phyloP scores from a whole-genome alignment of 2,329 filamentous ascomycete genomes.

The Aureobasidium sp. region DNA sequence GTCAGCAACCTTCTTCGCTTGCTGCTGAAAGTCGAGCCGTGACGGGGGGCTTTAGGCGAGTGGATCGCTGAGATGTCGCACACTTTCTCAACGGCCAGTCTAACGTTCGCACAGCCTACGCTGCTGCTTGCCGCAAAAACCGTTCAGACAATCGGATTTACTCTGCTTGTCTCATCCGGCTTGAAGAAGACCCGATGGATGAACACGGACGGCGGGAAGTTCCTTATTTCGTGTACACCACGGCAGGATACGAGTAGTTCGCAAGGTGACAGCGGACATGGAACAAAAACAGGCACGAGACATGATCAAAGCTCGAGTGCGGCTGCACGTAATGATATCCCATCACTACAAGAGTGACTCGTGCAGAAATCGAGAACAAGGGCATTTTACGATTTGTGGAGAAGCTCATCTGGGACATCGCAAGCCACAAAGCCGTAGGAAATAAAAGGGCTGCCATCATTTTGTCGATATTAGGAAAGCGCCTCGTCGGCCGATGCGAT shows the following conservation, averaged over 20 bases:
- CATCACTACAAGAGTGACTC: not conserved
- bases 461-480: slow-evolving; percentile 1
- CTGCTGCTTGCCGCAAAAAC: slow-evolving; percentile 3
- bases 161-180: not conserved
- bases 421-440: slow-evolving; percentile 3
- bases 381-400: slow-evolving; percentile 3
- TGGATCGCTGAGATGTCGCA: not conserved
- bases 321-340: slow-evolving; percentile 4
- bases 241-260: not conserved
- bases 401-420: slow-evolving; percentile 6
- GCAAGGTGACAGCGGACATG: not conserved
- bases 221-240: not conserved
- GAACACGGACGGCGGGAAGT: slow-evolving; percentile 5
- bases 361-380: slow-evolving; percentile 2
- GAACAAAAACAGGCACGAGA: slow-evolving; percentile 4
- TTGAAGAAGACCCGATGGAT: not conserved
- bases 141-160: not conserved
- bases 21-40: slow-evolving; percentile 1
- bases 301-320: not conserved
- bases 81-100: slow-evolving; percentile 1
- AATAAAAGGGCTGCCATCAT: slow-evolving; percentile 3
- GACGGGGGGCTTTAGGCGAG: not conserved
- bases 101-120: not conserved
- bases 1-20: slow-evolving; percentile 8
- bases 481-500: not conserved